Conservation (phyloP, 192 early-diverging fungal species). For the Geranomyces variabilis region DNA sequence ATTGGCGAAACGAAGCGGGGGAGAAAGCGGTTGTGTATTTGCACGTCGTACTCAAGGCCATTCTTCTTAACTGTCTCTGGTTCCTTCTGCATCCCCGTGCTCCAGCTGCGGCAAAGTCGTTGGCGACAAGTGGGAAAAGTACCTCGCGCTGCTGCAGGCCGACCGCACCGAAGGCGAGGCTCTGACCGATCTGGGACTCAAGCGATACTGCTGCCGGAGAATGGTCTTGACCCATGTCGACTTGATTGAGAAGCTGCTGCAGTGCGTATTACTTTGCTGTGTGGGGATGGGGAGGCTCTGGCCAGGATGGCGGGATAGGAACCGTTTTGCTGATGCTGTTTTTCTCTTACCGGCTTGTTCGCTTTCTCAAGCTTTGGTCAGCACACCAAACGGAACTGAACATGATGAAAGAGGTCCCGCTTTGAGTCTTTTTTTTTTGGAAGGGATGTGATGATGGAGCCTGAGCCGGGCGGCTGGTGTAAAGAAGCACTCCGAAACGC, state of each 20-base stretch:
- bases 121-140: slow-evolving; percentile 96
- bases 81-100: not conserved
- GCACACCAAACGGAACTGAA: slow-evolving; percentile 25
- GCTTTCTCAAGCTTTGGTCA: slow-evolving; percentile 28
- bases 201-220: slow-evolving; percentile 94
- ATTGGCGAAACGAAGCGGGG: no score
- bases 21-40: no score
- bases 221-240: slow-evolving; percentile 99
- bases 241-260: slow-evolving; percentile 96
- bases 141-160: slow-evolving; percentile 75
- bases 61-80: no score
- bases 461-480: no score
- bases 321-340: not conserved
- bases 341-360: not conserved
- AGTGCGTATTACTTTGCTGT: slow-evolving; percentile 63
- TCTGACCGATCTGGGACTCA: slow-evolving; percentile 53
- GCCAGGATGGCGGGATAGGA: not conserved
- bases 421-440: no score
- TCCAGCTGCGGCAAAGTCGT: slow-evolving; percentile 90
- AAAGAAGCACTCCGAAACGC: no score
- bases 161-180: slow-evolving; percentile 79
- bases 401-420: not conserved
- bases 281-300: not conserved
- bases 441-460: no score
- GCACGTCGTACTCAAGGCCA: no score